Evolutionary conservation across 2,329 filamentous ascomycete species (phyloP), one percentile per base, ranked within the genome.

Genomic region (Ceratocystis destructans): DNA sequence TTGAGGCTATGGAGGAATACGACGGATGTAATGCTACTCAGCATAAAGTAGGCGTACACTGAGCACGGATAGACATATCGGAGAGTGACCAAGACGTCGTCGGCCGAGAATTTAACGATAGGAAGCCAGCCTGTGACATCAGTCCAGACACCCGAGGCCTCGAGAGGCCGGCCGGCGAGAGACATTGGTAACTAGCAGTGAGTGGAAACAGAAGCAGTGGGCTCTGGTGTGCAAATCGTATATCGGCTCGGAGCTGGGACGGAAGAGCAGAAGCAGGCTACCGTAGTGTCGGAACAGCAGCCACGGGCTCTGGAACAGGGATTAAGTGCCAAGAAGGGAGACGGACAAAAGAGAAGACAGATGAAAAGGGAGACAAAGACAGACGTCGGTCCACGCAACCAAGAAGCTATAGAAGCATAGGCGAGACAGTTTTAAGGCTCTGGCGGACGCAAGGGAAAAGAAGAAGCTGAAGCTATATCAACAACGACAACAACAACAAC

Each of bases 1-100:
- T 73, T 76, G 28, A 73, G 69, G 17, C 79, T 79, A 70, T 83
- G 80, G 31, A 85, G 75, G 20, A 78, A 82, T 72, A 80, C 83
- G 46, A 81, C 75, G 3, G 80, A 80, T 64, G 83, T 70, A 37
- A 78, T 73, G 28, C 78, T 79, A 7, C 83, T 76, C 64, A 78
- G 69, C 63, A 81, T 72, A 72, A 85, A 88, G 74, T 82, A 87
- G 65, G 77, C 61, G 70, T 86, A 85, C 67, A 85, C 74, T 22
- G 77, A 67, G 8, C 80, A 76, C 10, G 86, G 84, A 69, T 83
- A 85, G 7, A 78, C 74, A 72, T 87, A 87, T 74, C 83, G 82
- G 15, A 66, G n/a, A 22, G 33, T 57, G 17, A 66, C 50, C 12
- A 68, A 44, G 28, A 46, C 45, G 15, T 66, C 31, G 20, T 46